These are phyloP conservation scores for Jatropha podagrica DNA, from an alignment of 441 rosid species.

Conservation along the genomic window DNA sequence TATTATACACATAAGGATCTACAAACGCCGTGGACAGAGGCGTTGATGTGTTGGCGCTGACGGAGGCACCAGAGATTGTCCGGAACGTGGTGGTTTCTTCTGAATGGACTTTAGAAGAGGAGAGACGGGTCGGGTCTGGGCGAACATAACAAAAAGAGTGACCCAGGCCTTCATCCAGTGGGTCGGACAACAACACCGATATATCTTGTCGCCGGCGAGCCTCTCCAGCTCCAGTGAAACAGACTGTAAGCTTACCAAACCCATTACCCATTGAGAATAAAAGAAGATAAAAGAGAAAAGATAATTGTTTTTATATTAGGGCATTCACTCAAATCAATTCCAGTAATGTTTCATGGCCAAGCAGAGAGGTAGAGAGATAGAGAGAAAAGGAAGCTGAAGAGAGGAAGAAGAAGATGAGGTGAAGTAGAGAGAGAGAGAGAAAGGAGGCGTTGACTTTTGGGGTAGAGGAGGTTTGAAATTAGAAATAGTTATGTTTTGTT, in stretches of 20 bases:
- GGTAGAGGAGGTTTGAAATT: constrained; percentile 26
- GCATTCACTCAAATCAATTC: not conserved
- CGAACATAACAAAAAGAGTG: constrained; percentile 57
- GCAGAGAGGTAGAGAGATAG: constrained; percentile 23
- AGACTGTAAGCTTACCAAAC: constrained; percentile 39
- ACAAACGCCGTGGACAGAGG: constrained; percentile 46
- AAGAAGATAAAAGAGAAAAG: not conserved
- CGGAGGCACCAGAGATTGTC: constrained; percentile 52
- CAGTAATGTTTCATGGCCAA: constrained; percentile 32
- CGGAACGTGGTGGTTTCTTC: constrained; percentile 50
- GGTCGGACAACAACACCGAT: constrained; percentile 31
- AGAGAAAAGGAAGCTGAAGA: constrained; percentile 16
- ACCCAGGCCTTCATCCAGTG: constrained; percentile 49
- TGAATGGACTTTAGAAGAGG: constrained; percentile 45
- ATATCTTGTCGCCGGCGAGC: constrained; percentile 37
- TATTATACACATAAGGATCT: constrained; percentile 37
- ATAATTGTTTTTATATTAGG: not conserved
- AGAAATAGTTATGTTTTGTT: not conserved
- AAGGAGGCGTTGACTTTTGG: constrained; percentile 66
- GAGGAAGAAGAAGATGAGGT: constrained; percentile 24
- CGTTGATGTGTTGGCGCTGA: constrained; percentile 56
- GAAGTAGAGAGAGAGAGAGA: constrained; percentile 23
- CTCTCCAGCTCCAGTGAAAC: constrained; percentile 40
- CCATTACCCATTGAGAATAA: constrained; percentile 32
- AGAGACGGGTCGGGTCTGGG: constrained; percentile 36